phyloP scores from a whole-genome alignment of 805 yeast species.

The Clavispora phyllophila region DNA sequence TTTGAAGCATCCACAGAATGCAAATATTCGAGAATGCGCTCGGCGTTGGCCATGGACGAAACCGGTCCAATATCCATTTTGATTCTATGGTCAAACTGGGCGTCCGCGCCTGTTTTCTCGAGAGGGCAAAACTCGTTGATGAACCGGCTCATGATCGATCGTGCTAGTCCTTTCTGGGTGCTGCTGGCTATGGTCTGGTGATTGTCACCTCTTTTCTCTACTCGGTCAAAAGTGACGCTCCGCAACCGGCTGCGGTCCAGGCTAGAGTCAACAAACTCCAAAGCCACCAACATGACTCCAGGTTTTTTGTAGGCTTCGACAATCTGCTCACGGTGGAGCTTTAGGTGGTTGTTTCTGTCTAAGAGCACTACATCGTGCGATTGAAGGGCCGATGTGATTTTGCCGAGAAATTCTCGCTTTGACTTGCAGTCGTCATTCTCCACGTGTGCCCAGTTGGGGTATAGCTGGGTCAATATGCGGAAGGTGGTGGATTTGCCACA shows the following conservation, averaged over 20 bases:
- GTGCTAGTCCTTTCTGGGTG: slow-evolving; percentile 46
- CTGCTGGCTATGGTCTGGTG: slow-evolving; percentile 74
- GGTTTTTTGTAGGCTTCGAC: slow-evolving; percentile 43
- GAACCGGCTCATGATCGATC: slow-evolving; percentile 70
- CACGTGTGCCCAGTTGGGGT: slow-evolving; percentile 59
- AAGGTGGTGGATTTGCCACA: slow-evolving; percentile 92
- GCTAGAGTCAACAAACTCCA: slow-evolving; percentile 52
- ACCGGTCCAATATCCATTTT: slow-evolving; percentile 40
- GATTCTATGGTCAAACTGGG: slow-evolving; percentile 59
- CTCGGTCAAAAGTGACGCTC: slow-evolving; percentile 54
- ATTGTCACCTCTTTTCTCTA: slow-evolving; percentile 70
- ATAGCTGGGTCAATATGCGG: slow-evolving; percentile 50
- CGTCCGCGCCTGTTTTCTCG: slow-evolving; percentile 17
- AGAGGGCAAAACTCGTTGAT: slow-evolving; percentile 64
- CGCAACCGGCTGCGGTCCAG: slow-evolving; percentile 34
- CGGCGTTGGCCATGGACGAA: slow-evolving; percentile 10
- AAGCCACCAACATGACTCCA: slow-evolving; percentile 55
- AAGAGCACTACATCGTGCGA: slow-evolving; percentile 52
- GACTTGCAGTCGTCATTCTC: slow-evolving; percentile 72
- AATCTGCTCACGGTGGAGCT: slow-evolving; percentile 62
- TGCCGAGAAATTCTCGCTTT: slow-evolving; percentile 45
- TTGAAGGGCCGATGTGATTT: slow-evolving; percentile 31
- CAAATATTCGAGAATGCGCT: slow-evolving; percentile 7
- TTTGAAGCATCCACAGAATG: not conserved
- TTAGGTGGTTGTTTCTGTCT: slow-evolving; percentile 81